Evolutionary conservation across 2,329 filamentous ascomycete species (phyloP).

Genomic region (Colletotrichum sp.): DNA sequence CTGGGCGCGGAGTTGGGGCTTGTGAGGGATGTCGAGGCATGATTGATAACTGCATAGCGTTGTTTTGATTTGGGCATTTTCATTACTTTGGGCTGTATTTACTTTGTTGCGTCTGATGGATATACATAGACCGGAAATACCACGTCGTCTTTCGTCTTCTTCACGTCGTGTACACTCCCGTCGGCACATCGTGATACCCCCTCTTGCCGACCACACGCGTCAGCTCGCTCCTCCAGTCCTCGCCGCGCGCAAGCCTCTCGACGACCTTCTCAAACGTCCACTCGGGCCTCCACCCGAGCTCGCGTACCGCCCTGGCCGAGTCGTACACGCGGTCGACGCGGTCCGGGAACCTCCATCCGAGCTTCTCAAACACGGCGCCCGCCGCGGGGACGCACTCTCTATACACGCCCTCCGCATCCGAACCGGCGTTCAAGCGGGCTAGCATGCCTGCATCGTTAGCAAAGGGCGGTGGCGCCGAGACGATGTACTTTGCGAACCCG

Average conservation of each 20-base stretch:
- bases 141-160: not conserved
- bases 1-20: conserved; percentile 45
- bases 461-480: conserved; percentile 49
- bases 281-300: conserved; percentile 46
- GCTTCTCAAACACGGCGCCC: conserved; percentile 32
- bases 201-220: conserved; percentile 43
- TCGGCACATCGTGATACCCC: conserved; percentile 48
- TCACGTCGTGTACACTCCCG: conserved; percentile 47
- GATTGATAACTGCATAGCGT: not conserved
- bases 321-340: conserved; percentile 52
- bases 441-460: conserved; percentile 32
- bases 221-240: conserved; percentile 45
- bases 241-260: conserved; percentile 36
- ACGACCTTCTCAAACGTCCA: conserved; percentile 44
- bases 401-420: conserved; percentile 36
- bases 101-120: not conserved
- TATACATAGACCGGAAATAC: conserved; percentile 5
- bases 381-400: conserved; percentile 28
- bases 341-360: conserved; percentile 40
- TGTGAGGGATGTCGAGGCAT: not conserved
- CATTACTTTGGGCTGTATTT: not conserved
- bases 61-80: not conserved
- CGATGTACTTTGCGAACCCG: conserved; percentile 45
- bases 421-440: conserved; percentile 31
- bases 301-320: conserved; percentile 42